Percentiles rank a stretch among this genome's conserved stretches.
Evolutionary conservation across 1,284 basidiomycete genomes (phyloP).

Genomic region (Microbotryum scabiosae): DNA sequence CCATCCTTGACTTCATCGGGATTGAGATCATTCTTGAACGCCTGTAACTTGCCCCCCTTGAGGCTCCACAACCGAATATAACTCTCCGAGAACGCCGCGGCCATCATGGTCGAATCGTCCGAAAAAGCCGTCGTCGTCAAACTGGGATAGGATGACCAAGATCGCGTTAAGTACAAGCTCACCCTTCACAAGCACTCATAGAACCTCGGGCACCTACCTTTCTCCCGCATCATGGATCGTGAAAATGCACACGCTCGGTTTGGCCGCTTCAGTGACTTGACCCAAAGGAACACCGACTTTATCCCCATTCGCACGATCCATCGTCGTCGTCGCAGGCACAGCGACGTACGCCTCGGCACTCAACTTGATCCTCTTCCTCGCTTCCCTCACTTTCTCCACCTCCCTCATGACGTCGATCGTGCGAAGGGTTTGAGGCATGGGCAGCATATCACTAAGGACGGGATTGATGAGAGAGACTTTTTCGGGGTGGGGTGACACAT

Average conservation of each 20-base stretch:
- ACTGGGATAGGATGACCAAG: slow-evolving; percentile 44
- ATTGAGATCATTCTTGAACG: slow-evolving; percentile 65
- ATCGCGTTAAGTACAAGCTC: background rate
- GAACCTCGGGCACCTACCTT: slow-evolving; percentile 52
- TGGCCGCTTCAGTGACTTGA: slow-evolving; percentile 18
- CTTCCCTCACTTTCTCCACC: slow-evolving; percentile 80
- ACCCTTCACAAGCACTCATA: background rate
- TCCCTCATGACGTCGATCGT: slow-evolving; percentile 84
- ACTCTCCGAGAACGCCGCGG: slow-evolving; percentile 91
- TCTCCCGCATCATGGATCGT: slow-evolving; percentile 85
- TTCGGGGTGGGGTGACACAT: slow-evolving; percentile 4
- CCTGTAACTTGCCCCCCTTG: slow-evolving; percentile 80
- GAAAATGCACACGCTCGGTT: slow-evolving; percentile 82
- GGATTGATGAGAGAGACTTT: slow-evolving; percentile 44
- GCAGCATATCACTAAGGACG: slow-evolving; percentile 63
- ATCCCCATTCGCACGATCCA: background rate
- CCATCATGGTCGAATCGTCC: slow-evolving; percentile 84
- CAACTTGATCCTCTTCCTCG: slow-evolving; percentile 75
- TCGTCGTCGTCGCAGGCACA: slow-evolving; percentile 1
- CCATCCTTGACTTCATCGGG: slow-evolving; percentile 59
- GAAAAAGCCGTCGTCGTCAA: slow-evolving; percentile 84
- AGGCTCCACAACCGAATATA: slow-evolving; percentile 92
- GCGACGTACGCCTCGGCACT: slow-evolving; percentile 56
- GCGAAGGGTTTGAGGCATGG: slow-evolving; percentile 71
- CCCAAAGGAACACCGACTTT: slow-evolving; percentile 1